These are phyloP conservation scores for Alisma plantagoaquatica DNA, from an alignment of 106 monocot genomes.

Conservation along the genomic window DNA sequence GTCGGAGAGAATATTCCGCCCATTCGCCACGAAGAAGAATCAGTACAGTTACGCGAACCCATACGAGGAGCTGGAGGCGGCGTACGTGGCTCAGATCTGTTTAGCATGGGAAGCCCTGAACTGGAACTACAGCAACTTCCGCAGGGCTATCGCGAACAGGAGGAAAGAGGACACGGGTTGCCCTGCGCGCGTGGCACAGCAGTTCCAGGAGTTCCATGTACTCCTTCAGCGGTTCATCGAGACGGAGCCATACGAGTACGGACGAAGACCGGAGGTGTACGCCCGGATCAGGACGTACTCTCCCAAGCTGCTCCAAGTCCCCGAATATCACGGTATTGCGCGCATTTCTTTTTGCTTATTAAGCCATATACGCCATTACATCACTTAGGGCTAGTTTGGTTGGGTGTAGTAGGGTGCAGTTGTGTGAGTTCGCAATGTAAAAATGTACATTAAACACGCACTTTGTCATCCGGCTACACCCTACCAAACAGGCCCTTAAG, in stretches of 20 bases:
- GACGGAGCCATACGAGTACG: conserved; percentile 78
- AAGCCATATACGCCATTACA: too few species aligned
- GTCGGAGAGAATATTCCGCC: conserved; percentile 63
- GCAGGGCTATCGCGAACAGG: conserved; percentile 4
- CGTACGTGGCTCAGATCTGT: conserved; percentile 89
- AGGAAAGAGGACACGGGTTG: conserved; percentile 16
- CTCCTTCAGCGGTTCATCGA: conserved; percentile 81
- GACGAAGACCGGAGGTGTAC: conserved; percentile 62
- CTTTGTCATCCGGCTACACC: neutral
- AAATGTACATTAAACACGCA: too few species aligned
- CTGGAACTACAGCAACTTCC: conserved; percentile 68
- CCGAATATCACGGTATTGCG: conserved; percentile 59
- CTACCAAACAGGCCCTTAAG: too few species aligned
- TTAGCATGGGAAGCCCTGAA: conserved; percentile 92
- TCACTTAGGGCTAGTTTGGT: neutral
- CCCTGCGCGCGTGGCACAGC: conserved; percentile 57
- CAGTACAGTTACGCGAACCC: conserved; percentile 22
- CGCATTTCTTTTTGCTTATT: too few species aligned
- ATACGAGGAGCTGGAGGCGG: conserved; percentile 67
- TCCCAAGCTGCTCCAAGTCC: conserved; percentile 80
- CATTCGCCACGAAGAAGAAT: conserved; percentile 31
- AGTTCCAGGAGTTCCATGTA: conserved; percentile 92
- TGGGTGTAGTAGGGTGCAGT: too few species aligned
- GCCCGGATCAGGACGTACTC: conserved; percentile 51
- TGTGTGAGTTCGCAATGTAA: neutral